These are phyloP conservation scores for Colletotrichum endophyticum DNA, from an alignment of 2,329 filamentous ascomycete species.

Conservation along the genomic window DNA sequence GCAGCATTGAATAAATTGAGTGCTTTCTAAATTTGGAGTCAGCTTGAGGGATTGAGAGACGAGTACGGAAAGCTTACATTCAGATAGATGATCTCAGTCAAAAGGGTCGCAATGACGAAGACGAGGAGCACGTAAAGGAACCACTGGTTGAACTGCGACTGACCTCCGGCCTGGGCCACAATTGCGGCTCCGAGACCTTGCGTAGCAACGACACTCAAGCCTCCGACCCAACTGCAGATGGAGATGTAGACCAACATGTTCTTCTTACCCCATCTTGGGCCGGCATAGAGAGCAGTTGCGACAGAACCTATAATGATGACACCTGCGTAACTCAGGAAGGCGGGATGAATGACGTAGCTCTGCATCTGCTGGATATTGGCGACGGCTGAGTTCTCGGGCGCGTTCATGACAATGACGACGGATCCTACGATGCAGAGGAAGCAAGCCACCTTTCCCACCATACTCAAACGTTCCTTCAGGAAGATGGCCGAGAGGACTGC, in stretches of 20 bases:
- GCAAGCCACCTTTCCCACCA: conserved; percentile 95
- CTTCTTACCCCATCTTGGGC: conserved; percentile 90
- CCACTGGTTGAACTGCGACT: conserved; percentile 94
- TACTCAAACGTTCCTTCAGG: conserved; percentile 91
- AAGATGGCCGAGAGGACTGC: conserved; percentile 93
- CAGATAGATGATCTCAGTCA: conserved; percentile 94
- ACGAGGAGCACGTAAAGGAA: conserved; percentile 91
- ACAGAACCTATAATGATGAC: conserved; percentile 77
- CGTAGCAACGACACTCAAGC: conserved; percentile 91
- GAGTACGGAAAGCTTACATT: conserved; percentile 65
- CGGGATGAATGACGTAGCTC: conserved; percentile 81
- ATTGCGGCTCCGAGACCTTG: conserved; percentile 93
- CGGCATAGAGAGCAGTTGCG: conserved; percentile 79
- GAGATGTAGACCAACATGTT: conserved; percentile 98
- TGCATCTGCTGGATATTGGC: conserved; percentile 92
- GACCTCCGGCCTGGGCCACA: conserved; percentile 81
- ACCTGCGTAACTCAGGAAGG: conserved; percentile 85
- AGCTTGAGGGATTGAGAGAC: conserved; percentile 29
- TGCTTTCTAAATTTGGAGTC: conserved; percentile 77
- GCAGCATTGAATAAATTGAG: conserved; percentile 96
- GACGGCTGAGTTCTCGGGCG: conserved; percentile 84
- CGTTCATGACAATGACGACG: conserved; percentile 93
- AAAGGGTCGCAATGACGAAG: conserved; percentile 85
- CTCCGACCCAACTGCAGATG: conserved; percentile 94
- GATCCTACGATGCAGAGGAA: conserved; percentile 95